Percentiles rank a stretch among this genome's conserved stretches.
These are phyloP conservation scores for Clonostachys chloroleuca DNA, from an alignment of 2,329 filamentous ascomycete species.

Conservation along the genomic window DNA sequence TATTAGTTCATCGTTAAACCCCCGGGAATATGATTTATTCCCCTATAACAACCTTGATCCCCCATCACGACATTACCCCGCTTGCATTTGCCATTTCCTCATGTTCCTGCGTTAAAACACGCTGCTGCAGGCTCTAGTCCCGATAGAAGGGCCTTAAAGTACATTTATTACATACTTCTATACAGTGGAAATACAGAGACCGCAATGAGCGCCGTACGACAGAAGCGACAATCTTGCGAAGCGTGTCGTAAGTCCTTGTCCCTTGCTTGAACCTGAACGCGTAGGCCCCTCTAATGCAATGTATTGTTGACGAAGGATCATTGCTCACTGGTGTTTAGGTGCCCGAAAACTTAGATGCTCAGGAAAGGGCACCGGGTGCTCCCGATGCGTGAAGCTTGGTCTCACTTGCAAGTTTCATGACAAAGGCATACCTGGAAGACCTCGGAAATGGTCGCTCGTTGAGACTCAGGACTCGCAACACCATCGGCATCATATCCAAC, in stretches of 20 bases:
- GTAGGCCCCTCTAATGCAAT: neutral
- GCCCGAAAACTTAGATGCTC: constrained; percentile 19
- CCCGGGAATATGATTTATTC: no score
- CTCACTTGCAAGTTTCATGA: constrained; percentile 17
- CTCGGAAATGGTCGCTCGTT: constrained; percentile 13
- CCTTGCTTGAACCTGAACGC: neutral
- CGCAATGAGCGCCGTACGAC: constrained; percentile 9
- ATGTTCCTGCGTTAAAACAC: neutral
- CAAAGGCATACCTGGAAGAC: constrained; percentile 16
- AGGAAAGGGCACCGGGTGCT: constrained; percentile 16
- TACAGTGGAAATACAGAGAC: neutral
- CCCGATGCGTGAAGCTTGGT: constrained; percentile 12
- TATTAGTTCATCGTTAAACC: no score
- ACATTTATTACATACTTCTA: neutral
- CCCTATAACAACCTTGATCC: neutral
- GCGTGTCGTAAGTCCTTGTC: constrained; percentile 13
- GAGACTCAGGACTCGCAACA: constrained; percentile 4
- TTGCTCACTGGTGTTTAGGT: constrained; percentile 2
- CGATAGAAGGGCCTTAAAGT: neutral
- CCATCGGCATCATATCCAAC: neutral
- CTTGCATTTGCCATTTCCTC: neutral
- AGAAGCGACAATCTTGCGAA: constrained; percentile 18
- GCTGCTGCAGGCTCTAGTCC: neutral
- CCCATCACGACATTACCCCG: neutral
- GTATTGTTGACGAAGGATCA: neutral